phyloP scores from a whole-genome alignment of 2,329 filamentous ascomycete species.

The Hymenoscyphus occultus region DNA sequence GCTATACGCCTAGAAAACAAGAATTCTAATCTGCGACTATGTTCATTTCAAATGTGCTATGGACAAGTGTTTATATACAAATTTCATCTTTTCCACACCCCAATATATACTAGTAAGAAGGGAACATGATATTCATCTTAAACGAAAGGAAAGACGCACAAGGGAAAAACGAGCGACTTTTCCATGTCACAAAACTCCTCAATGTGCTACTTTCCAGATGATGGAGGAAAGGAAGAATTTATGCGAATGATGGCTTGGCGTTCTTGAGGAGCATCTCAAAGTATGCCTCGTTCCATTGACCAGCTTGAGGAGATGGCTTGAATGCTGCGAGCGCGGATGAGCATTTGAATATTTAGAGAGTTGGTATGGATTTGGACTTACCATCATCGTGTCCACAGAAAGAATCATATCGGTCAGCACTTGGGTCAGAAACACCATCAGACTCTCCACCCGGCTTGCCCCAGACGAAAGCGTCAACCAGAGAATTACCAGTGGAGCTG shows the following conservation, averaged over 20 bases:
- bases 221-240: not conserved
- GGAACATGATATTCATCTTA: not conserved
- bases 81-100: not conserved
- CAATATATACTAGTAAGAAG: constrained; percentile 3
- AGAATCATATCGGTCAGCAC: constrained; percentile 46
- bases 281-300: constrained; percentile 45
- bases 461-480: constrained; percentile 37
- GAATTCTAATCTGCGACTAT: not conserved
- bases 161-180: not conserved
- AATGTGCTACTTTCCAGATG: not conserved
- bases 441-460: constrained; percentile 38
- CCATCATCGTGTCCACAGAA: constrained; percentile 49
- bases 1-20: too few relatives aligned
- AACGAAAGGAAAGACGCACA: not conserved
- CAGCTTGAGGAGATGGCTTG: constrained; percentile 44
- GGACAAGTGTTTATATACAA: constrained; percentile 1
- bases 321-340: constrained; percentile 28
- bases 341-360: not conserved
- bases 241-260: constrained; percentile 32
- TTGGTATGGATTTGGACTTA: constrained; percentile 53
- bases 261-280: constrained; percentile 45
- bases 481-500: constrained; percentile 26
- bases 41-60: constrained; percentile 2
- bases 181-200: not conserved
- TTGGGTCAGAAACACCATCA: constrained; percentile 31